Evolutionary conservation across 1,284 basidiomycete genomes (phyloP).

Genomic region (Peniophora sp.): DNA sequence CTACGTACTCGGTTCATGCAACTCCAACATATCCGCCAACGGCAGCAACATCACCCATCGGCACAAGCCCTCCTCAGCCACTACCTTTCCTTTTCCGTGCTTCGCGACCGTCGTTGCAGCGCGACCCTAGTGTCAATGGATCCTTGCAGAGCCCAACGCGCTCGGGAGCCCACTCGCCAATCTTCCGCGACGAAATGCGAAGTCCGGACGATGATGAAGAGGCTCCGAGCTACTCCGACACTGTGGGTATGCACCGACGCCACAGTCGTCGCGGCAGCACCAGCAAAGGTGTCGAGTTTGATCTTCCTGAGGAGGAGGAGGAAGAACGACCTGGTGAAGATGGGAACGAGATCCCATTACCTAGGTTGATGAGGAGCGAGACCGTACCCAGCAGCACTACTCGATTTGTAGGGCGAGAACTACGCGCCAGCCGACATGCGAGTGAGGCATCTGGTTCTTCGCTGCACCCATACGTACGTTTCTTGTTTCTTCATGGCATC

Average conservation of each 20-base stretch:
- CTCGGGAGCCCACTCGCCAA: neutral
- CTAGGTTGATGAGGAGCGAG: neutral
- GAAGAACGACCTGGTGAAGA: neutral
- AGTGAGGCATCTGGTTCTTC: neutral
- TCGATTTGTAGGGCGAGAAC: neutral
- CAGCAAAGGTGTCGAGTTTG: neutral
- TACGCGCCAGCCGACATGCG: neutral
- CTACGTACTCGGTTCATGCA: neutral
- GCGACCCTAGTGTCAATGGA: neutral
- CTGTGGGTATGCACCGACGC: neutral
- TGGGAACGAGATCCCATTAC: neutral
- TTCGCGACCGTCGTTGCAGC: neutral
- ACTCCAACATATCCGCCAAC: neutral
- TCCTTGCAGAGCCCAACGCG: neutral
- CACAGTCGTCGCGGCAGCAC: neutral
- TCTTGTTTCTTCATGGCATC: no score
- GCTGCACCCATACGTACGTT: neutral
- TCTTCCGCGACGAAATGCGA: neutral
- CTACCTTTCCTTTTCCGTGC: neutral
- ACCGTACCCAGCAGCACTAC: neutral
- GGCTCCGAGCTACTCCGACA: neutral
- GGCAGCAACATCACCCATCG: neutral
- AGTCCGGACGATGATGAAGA: neutral
- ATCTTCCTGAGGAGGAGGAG: neutral
- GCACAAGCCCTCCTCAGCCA: neutral